phyloP scores from a whole-genome alignment of 441 rosid species.

The Arabidopsis hybrid region DNA sequence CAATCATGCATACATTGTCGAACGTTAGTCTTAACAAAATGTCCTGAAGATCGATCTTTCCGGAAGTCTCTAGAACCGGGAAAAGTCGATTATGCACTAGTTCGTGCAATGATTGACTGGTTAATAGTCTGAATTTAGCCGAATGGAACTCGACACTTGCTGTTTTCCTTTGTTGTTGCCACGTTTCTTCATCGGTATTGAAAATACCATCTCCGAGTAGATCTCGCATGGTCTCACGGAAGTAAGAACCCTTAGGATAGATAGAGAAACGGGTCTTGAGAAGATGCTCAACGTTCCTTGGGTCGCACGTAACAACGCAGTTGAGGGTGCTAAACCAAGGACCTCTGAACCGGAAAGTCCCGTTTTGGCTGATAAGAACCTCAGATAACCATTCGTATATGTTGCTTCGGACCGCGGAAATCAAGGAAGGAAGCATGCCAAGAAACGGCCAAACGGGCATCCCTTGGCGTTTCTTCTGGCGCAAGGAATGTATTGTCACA shows the following conservation, averaged over 20 bases:
- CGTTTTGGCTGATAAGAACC: conserved; percentile 55
- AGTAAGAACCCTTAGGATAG: conserved; percentile 78
- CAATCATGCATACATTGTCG: conserved; percentile 90
- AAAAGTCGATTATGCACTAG: conserved; percentile 79
- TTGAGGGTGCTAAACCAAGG: conserved; percentile 73
- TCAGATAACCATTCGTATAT: conserved; percentile 69
- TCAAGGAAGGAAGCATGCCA: conserved; percentile 78
- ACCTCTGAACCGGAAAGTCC: conserved; percentile 74
- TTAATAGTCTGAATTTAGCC: conserved; percentile 65
- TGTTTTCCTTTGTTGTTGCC: conserved; percentile 80
- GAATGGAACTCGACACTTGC: conserved; percentile 89
- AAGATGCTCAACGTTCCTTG: conserved; percentile 76
- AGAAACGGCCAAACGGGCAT: conserved; percentile 77
- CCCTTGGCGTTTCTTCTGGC: conserved; percentile 64
- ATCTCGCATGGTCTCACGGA: conserved; percentile 63
- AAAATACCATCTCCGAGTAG: conserved; percentile 87
- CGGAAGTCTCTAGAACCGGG: conserved; percentile 61
- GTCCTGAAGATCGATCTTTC: conserved; percentile 64
- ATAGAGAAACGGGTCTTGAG: conserved; percentile 74
- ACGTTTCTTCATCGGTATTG: conserved; percentile 67
- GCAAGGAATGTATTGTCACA: conserved; percentile 56
- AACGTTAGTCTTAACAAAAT: conserved; percentile 73
- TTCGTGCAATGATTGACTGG: conserved; percentile 62
- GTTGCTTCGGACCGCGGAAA: conserved; percentile 50
- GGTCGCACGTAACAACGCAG: conserved; percentile 75